Percentiles rank a stretch among this genome's conserved stretches.
Conservation (phyloP, 1,139 yeast species). For the Pichia cactophila region DNA sequence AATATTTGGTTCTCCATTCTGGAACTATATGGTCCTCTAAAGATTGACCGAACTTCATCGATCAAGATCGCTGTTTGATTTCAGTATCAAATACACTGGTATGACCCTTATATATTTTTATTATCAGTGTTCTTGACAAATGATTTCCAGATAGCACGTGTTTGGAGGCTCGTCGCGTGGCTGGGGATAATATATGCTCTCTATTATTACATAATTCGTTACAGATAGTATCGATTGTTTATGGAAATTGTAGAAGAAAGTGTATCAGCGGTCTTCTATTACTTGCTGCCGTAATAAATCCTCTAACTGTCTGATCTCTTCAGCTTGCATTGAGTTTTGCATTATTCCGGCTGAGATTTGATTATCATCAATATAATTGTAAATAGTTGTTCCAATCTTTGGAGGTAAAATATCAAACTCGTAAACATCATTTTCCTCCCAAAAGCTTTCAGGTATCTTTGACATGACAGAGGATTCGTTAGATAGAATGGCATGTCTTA, state of each 20-base stretch:
- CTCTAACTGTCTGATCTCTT: constrained; percentile 21
- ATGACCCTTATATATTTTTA: too few relatives aligned
- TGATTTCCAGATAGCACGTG: too few relatives aligned
- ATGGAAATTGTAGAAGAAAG: not conserved
- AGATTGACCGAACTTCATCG: constrained; percentile 58
- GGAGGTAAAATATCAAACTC: constrained; percentile 74
- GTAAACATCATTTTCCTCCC: constrained; percentile 53
- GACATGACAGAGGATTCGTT: constrained; percentile 69
- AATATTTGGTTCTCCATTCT: constrained; percentile 79
- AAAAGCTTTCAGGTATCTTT: constrained; percentile 52
- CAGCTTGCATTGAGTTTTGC: constrained; percentile 17
- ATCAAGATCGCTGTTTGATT: too few relatives aligned
- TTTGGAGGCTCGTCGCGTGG: too few relatives aligned
- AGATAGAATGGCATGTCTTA: constrained; percentile 61
- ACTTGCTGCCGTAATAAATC: constrained; percentile 17
- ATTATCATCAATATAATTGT: constrained; percentile 33
- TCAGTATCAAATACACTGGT: too few relatives aligned
- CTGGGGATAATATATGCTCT: too few relatives aligned
- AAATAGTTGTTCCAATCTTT: constrained; percentile 32
- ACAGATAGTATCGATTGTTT: too few relatives aligned
- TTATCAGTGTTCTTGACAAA: too few relatives aligned
- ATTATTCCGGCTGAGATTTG: constrained; percentile 25
- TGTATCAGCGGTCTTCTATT: constrained; percentile 5
- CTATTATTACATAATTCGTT: too few relatives aligned
- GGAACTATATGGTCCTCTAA: constrained; percentile 60